phyloP scores from a whole-genome alignment of 768 basidiomycete genomes.

The Crucibulum laeve region DNA sequence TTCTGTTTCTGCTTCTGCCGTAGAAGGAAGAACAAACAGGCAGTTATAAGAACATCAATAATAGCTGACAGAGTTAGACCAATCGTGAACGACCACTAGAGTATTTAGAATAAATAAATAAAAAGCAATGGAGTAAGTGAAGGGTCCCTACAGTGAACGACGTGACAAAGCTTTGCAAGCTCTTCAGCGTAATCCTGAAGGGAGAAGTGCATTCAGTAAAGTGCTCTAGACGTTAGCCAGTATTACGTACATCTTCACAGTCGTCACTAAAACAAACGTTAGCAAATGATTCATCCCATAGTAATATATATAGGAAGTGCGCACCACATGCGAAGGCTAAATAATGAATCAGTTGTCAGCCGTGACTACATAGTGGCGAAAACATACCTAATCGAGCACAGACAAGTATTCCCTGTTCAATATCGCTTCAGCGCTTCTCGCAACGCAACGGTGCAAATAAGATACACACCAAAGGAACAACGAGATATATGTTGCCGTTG shows the following conservation, averaged over 20 bases:
- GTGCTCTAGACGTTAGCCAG: too few relatives aligned
- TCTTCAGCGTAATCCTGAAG: slow-evolving; percentile 17
- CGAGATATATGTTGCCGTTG: slow-evolving; percentile 26
- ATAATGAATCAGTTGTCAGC: slow-evolving; percentile 1
- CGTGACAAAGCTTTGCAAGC: slow-evolving; percentile 12
- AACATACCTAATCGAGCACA: slow-evolving; percentile 21
- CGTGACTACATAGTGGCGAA: background rate
- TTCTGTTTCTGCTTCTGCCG: slow-evolving; percentile 31
- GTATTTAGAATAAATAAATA: background rate
- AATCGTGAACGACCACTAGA: slow-evolving; percentile 50
- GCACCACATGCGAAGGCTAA: slow-evolving; percentile 25
- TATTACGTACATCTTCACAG: too few relatives aligned
- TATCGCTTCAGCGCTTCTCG: background rate
- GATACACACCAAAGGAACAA: slow-evolving; percentile 24
- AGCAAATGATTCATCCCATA: background rate
- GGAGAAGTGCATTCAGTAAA: too few relatives aligned
- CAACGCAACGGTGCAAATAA: background rate
- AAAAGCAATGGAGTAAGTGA: background rate
- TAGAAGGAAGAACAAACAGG: slow-evolving; percentile 37
- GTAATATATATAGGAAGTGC: slow-evolving; percentile 1
- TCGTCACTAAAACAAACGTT: too few relatives aligned
- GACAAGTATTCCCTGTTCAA: slow-evolving; percentile 17
- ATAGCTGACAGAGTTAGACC: slow-evolving; percentile 45
- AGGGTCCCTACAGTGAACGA: slow-evolving; percentile 15
- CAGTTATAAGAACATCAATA: slow-evolving; percentile 47